Evolutionary conservation across 805 yeast genomes (phyloP), one percentile per base, ranked within the genome.

Genomic region (Teunomyces barrocoloradensis): DNA sequence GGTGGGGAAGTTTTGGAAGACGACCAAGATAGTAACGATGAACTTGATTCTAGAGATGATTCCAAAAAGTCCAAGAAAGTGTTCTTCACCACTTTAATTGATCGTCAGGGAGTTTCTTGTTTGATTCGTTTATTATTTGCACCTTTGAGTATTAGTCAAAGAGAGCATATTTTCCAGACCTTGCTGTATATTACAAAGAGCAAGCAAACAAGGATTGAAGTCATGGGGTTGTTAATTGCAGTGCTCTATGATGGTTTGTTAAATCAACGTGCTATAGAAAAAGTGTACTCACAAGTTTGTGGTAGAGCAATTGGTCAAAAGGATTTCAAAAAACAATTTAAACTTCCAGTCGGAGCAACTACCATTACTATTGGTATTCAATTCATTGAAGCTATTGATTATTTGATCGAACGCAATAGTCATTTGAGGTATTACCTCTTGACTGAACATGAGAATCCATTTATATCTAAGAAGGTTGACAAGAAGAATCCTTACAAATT

Each of bases 131-230:
- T 88, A 41, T 69, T 89, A 2, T 91, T 87, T 66, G 73, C 86
- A 18, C 91, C 96, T 0, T 87, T 84, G 54, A 76, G 82, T 1
- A 77, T 79, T 55, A 73, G 69, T 53, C 82, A 79, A 49, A 73
- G 91, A 45, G 89, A 82, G 47, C 67, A 75, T 1, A 73, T 87
- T 42, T 84, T 84, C 62, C 82, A 82, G 43, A 69, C 92, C 4
- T 71, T 90, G 46, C 80, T 79, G 18, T 81, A 78, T 51, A 59
- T 90, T 42, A 87, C 95, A 57, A 77, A 79, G 51, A 89, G 84
- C 64, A 87, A 87, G 62, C 95, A 86, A 53, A 86, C 87, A 5
- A 70, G 97, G 45, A 68, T 80, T 7, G 97, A 91, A 53, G 77
- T 89, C 12, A 73, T 90, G 60, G 82, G 85, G 37, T 67, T 85